These are phyloP conservation scores for Neurospora africana DNA, from an alignment of 495 filamentous ascomycete genomes.

Conservation along the genomic window DNA sequence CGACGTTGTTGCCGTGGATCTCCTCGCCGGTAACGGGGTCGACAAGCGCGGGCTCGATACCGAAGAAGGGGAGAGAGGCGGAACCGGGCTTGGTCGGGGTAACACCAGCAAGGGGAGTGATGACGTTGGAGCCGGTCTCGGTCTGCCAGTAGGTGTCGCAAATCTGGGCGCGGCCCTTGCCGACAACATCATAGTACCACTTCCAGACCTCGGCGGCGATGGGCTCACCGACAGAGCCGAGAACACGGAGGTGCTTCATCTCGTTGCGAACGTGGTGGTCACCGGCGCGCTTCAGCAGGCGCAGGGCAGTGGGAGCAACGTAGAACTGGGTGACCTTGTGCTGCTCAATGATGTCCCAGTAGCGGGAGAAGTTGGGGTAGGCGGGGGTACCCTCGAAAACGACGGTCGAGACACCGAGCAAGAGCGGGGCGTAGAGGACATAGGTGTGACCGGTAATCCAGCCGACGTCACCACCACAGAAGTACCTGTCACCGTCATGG, in stretches of 20 bases:
- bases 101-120: constrained; percentile 63
- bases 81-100: constrained; percentile 72
- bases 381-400: constrained; percentile 99
- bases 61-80: constrained; percentile 85
- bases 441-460: constrained; percentile 99
- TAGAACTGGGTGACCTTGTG: constrained; percentile 97
- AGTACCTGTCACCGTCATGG: constrained; percentile 84
- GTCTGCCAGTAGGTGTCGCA: constrained; percentile 99
- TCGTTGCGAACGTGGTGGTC: constrained; percentile 79
- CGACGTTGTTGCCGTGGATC: constrained; percentile 91
- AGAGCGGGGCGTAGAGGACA: constrained; percentile 89
- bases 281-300: constrained; percentile 88
- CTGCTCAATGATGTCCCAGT: constrained; percentile 97
- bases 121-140: constrained; percentile 93
- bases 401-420: constrained; percentile 86
- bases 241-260: constrained; percentile 80
- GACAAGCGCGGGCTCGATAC: constrained; percentile 95
- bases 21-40: constrained; percentile 93
- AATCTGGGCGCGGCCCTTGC: constrained; percentile 86
- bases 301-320: constrained; percentile 88
- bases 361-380: constrained; percentile 94
- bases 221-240: constrained; percentile 96
- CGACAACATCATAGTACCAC: constrained; percentile 96
- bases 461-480: constrained; percentile 96
- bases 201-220: constrained; percentile 99